phyloP scores from a whole-genome alignment of 73 alveolate genomes.

The Paraurostyla sp. region DNA sequence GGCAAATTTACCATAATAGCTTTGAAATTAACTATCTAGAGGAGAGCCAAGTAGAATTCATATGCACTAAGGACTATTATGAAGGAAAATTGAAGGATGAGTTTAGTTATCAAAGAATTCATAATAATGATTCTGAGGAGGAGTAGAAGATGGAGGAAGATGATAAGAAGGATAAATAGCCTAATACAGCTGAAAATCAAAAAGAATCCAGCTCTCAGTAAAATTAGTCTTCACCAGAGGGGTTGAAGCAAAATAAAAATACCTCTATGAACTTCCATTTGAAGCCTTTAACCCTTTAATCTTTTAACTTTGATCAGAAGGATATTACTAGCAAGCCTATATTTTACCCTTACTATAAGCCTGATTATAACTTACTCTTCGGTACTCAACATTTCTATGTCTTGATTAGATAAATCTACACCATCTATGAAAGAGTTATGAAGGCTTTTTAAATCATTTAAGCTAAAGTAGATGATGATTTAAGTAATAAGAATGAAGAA shows the following conservation, averaged over 20 bases:
- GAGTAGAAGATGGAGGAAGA: constrained; percentile 22
- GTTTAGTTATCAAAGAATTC: not conserved
- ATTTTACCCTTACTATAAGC: constrained; percentile 44
- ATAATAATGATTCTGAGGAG: not conserved
- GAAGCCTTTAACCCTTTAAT: not conserved
- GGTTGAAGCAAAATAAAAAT: not conserved
- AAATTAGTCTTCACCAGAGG: constrained; percentile 21
- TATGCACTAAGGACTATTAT: constrained; percentile 31
- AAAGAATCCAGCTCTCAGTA: not conserved
- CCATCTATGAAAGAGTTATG: constrained; percentile 65
- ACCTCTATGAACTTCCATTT: not conserved
- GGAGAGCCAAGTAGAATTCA: not conserved
- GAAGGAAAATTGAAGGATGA: constrained; percentile 1
- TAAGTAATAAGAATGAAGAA: constrained; percentile 1
- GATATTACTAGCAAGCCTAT: not conserved
- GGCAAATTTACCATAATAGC: not conserved
- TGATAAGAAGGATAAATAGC: constrained; percentile 18
- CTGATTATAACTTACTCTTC: constrained; percentile 38
- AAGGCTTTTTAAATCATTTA: constrained; percentile 29
- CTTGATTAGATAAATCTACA: constrained; percentile 53
- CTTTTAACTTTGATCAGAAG: not conserved
- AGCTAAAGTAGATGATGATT: constrained; percentile 21
- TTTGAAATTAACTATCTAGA: not conserved
- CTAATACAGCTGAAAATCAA: not conserved
- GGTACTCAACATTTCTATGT: constrained; percentile 50